phyloP scores from a whole-genome alignment of 2,329 filamentous ascomycete species.

The Aureobasidium sp. region DNA sequence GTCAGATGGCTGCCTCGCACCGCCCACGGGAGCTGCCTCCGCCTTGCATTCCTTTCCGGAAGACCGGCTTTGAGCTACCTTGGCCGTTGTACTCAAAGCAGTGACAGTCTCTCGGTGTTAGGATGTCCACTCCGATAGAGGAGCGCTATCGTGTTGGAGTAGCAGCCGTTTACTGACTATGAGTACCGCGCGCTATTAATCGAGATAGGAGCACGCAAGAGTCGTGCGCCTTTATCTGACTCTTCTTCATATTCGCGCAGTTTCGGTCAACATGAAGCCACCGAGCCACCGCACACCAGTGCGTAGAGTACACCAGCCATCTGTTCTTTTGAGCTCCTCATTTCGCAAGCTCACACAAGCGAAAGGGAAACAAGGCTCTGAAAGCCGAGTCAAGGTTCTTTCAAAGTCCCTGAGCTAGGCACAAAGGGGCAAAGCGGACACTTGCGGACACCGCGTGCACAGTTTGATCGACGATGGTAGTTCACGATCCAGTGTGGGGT shows the following conservation, averaged over 20 bases:
- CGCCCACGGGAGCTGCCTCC: neutral
- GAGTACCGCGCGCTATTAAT: neutral
- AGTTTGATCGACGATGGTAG: constrained; percentile 5
- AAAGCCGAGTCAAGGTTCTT: constrained; percentile 12
- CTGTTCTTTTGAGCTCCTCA: neutral
- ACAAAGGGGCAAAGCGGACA: constrained; percentile 3
- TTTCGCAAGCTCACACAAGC: neutral
- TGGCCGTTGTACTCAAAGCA: constrained; percentile 4
- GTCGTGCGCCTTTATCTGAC: neutral
- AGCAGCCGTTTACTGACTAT: constrained; percentile 1
- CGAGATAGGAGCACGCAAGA: constrained; percentile 1
- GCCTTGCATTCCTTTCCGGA: neutral
- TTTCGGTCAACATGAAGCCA: too few species aligned
- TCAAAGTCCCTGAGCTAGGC: constrained; percentile 16
- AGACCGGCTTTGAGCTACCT: too few species aligned
- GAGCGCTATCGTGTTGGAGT: neutral
- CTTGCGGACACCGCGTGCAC: neutral
- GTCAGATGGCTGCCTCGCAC: constrained; percentile 8
- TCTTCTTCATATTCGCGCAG: too few species aligned
- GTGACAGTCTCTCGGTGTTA: neutral
- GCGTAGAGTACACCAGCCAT: neutral
- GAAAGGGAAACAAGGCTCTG: neutral
- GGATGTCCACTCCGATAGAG: neutral
- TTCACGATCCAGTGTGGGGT: constrained; percentile 15
- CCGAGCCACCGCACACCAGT: neutral